Base-by-base conservation (phyloP, 805 yeast species). In the Wickerhamiella cacticola region DNA sequence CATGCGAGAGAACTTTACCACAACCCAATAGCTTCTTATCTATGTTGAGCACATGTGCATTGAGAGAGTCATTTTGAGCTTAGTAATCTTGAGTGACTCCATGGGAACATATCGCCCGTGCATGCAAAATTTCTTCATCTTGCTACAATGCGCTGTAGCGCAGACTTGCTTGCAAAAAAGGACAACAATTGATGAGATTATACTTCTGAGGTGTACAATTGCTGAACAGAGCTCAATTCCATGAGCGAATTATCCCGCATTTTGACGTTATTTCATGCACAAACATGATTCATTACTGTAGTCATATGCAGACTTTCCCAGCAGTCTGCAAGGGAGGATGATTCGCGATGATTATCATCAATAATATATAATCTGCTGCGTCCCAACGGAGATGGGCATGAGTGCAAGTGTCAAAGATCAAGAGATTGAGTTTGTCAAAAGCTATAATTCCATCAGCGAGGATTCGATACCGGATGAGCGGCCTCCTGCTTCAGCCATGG, bases 401-500 rank as follows among this genome's bases (percentile, higher is more conserved):
- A n/a, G n/a, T n/a, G n/a, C n/a, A n/a, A n/a, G 34, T 29, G 34
- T 13, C n/a, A 29, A 29, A 4, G 36, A 31, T 9, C 36, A 12
- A 12, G 36, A 31, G 18, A 18, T 13, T 18, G 50, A 34, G 15
- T 49, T 23, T 21, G 36, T 31, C 16, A 31, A 47, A 24, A 16
- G 45, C 47, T 5, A 50, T 41, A 19, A 43, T 24, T 24, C 45
- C 35, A 23, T 41, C 40, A 13, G 46, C 16, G 15, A 31, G 6
- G 15, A 31, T n/a, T 31, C 13, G 6, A 31, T 31, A n/a, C n/a
- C n/a, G n/a, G n/a, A 39, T 19, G 9, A 39, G 15, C 36, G 43
- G 22, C 43, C 46, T 2, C 31, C 36, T 10, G 22, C 33, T 8
- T 21, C 29, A 9, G 6, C 44, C 5, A 57, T 63, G 39, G 58